A percentile compares a stretch with the other conserved stretches of the same genome.
Evolutionary conservation across 2,329 filamentous ascomycete species (phyloP).

Genomic region (Aspergillus floridensis): DNA sequence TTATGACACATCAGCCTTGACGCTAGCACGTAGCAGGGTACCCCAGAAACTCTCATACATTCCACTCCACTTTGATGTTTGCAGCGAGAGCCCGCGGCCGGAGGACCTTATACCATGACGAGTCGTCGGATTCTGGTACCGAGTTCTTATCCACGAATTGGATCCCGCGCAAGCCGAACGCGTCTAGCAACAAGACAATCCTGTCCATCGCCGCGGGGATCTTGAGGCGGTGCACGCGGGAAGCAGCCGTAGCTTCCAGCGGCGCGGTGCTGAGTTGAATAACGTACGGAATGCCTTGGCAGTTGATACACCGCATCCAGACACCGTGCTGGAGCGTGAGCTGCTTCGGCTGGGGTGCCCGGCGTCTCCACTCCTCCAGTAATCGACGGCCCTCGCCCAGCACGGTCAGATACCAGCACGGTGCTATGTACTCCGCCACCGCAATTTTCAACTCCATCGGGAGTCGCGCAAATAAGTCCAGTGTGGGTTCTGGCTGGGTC

Average conservation of each 20-base stretch:
- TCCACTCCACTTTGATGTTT: not conserved
- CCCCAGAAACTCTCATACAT: not conserved
- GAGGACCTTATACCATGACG: conserved; percentile 19
- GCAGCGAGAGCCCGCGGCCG: not conserved
- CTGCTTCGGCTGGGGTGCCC: not conserved
- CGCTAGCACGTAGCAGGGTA: too few species aligned
- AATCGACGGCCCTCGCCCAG: conserved; percentile 12
- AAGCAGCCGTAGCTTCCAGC: not conserved
- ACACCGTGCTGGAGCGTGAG: not conserved
- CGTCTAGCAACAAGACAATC: conserved; percentile 9
- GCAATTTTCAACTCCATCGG: not conserved
- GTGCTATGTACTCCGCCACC: conserved; percentile 3
- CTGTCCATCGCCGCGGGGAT: conserved; percentile 1
- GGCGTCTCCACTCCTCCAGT: not conserved
- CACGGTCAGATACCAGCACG: conserved; percentile 14
- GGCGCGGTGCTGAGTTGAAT: conserved; percentile 2
- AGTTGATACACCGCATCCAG: not conserved
- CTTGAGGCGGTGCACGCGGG: not conserved
- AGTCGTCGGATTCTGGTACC: conserved; percentile 6
- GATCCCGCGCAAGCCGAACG: conserved; percentile 10
- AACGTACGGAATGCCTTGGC: conserved; percentile 4
- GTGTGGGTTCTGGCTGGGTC: not conserved
- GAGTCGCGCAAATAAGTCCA: not conserved
- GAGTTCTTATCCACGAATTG: conserved; percentile 9
- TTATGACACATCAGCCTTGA: not conserved